These are phyloP conservation scores for Syzygium aqueum DNA, from an alignment of 345 rosid genomes.

Conservation along the genomic window DNA sequence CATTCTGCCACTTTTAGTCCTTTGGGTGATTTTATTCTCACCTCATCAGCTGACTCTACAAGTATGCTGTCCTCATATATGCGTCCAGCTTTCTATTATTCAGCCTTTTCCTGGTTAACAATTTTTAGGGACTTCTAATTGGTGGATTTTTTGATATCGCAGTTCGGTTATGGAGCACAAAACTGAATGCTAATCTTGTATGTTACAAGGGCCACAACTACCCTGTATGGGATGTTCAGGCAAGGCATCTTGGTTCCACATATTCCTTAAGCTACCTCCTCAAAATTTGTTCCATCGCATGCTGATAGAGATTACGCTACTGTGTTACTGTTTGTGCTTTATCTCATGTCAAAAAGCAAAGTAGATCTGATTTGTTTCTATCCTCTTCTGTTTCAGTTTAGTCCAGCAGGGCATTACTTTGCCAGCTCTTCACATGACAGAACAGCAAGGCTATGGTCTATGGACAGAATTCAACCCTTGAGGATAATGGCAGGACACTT, in stretches of 20 bases:
- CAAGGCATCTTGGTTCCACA: slow-evolving; percentile 7
- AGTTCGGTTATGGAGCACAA: slow-evolving; percentile 96
- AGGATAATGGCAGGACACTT: slow-evolving; percentile 97
- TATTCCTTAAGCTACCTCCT: background rate
- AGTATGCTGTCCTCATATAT: slow-evolving; percentile 25
- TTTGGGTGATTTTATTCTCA: slow-evolving; percentile 77
- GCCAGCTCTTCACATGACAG: slow-evolving; percentile 96
- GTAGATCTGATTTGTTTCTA: background rate
- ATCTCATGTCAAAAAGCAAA: background rate
- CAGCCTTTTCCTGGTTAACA: background rate
- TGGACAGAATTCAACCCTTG: slow-evolving; percentile 90
- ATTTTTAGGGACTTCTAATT: background rate
- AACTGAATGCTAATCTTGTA: slow-evolving; percentile 91
- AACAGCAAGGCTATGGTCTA: slow-evolving; percentile 90
- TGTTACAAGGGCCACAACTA: slow-evolving; percentile 99
- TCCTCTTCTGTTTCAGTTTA: slow-evolving; percentile 62
- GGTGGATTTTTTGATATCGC: slow-evolving; percentile 6
- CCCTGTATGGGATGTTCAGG: slow-evolving; percentile 99
- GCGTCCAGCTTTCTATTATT: background rate
- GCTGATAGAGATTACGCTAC: background rate
- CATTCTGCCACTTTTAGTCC: slow-evolving; percentile 89
- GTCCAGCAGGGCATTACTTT: slow-evolving; percentile 90
- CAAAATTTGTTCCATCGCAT: background rate
- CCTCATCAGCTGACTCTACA: slow-evolving; percentile 95
- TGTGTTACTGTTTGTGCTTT: background rate